These are phyloP conservation scores for Penicillium digitatum DNA, from an alignment of 2,329 filamentous ascomycete genomes.

Conservation along the genomic window DNA sequence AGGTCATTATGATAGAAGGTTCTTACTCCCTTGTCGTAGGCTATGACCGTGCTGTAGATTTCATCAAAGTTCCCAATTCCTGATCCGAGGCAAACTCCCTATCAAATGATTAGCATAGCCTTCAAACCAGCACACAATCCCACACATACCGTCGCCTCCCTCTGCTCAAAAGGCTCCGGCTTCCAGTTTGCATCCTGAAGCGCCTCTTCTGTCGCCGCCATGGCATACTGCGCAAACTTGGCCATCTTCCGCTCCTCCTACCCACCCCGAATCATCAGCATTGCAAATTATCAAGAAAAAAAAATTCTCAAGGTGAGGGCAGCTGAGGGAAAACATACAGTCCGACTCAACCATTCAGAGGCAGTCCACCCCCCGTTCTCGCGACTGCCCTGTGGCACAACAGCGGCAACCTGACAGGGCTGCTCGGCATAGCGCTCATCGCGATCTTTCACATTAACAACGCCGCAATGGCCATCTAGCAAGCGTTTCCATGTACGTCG, in stretches of 20 bases:
- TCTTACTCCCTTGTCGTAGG: slow-evolving; percentile 67
- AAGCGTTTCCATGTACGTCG: slow-evolving; percentile 76
- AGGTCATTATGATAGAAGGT: background rate
- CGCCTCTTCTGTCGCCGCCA: slow-evolving; percentile 82
- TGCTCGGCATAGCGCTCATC: slow-evolving; percentile 65
- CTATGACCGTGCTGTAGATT: slow-evolving; percentile 76
- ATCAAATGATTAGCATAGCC: background rate
- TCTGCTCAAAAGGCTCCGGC: slow-evolving; percentile 56
- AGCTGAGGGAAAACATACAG: slow-evolving; percentile 29
- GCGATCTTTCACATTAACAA: slow-evolving; percentile 66
- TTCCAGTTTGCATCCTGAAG: slow-evolving; percentile 77
- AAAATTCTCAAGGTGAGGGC: background rate
- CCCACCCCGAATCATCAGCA: background rate
- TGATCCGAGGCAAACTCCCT: slow-evolving; percentile 88
- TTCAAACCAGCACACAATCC: background rate
- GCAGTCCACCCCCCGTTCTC: slow-evolving; percentile 44
- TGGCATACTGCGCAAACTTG: slow-evolving; percentile 85
- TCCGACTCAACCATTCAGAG: slow-evolving; percentile 44
- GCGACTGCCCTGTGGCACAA: slow-evolving; percentile 62
- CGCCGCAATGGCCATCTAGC: slow-evolving; percentile 72
- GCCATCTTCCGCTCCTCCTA: slow-evolving; percentile 76
- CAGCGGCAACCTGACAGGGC: slow-evolving; percentile 78
- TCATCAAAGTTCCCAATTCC: slow-evolving; percentile 94
- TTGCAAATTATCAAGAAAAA: background rate
- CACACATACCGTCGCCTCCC: slow-evolving; percentile 63